These are phyloP conservation scores for Amaranthus cruentus DNA, from an alignment of 148 eudicot species.

Conservation along the genomic window DNA sequence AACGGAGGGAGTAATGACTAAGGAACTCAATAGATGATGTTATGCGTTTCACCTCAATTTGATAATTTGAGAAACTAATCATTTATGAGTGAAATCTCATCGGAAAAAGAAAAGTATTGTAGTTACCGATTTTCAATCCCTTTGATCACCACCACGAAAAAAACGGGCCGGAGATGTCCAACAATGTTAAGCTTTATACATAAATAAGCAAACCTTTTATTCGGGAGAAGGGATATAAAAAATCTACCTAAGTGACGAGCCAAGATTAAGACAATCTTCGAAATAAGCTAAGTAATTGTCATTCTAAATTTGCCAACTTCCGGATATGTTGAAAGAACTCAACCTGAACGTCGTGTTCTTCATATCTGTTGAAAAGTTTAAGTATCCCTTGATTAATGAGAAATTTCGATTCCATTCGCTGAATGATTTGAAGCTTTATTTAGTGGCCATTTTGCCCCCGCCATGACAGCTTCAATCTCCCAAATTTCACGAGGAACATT, in stretches of 20 bases:
- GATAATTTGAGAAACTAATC: too few species aligned
- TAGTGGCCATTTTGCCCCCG: slow-evolving; percentile 80
- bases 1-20: too few species aligned
- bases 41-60: too few species aligned
- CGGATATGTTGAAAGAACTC: not conserved
- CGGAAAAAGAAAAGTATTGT: too few species aligned
- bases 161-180: too few species aligned
- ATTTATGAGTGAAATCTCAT: too few species aligned
- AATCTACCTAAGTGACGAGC: not conserved
- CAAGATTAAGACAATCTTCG: not conserved
- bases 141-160: too few species aligned
- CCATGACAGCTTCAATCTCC: slow-evolving; percentile 95
- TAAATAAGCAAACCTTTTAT: too few species aligned
- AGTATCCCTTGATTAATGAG: slow-evolving; percentile 6
- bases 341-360: not conserved
- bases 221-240: not conserved
- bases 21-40: too few species aligned
- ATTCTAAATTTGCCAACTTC: not conserved
- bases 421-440: slow-evolving; percentile 17
- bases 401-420: not conserved
- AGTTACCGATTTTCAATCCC: too few species aligned
- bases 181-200: too few species aligned
- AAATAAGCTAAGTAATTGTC: not conserved
- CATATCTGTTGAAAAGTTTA: not conserved
- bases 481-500: slow-evolving; percentile 67